Conservation (phyloP, 345 rosid genomes). For the Populus tremula region DNA sequence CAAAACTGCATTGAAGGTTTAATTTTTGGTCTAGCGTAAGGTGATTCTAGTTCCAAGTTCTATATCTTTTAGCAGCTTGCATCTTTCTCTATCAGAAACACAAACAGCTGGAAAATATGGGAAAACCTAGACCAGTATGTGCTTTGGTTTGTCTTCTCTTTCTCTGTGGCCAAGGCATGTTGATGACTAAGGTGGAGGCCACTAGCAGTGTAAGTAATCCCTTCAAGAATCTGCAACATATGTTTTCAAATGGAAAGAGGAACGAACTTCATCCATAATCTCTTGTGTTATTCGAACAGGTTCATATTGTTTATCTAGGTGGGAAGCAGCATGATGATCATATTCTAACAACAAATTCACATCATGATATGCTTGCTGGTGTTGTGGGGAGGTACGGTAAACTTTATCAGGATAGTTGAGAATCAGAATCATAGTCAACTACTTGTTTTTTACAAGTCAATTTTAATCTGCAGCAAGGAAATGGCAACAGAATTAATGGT, state of each 20-base stretch:
- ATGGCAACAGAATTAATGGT: slow-evolving; percentile 50
- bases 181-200: slow-evolving; percentile 17
- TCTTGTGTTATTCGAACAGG: slow-evolving; percentile 31
- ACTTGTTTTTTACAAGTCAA: neutral
- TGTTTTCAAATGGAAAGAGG: no score
- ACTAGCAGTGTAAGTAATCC: slow-evolving; percentile 18
- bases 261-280: neutral
- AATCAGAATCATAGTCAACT: neutral
- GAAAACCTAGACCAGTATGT: slow-evolving; percentile 6
- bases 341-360: slow-evolving; percentile 40
- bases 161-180: slow-evolving; percentile 5
- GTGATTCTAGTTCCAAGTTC: neutral
- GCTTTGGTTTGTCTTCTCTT: slow-evolving; percentile 11
- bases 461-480: slow-evolving; percentile 49
- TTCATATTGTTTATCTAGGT: slow-evolving; percentile 63
- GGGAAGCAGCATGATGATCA: slow-evolving; percentile 48
- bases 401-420: neutral
- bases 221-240: neutral
- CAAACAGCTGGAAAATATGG: slow-evolving; percentile 6
- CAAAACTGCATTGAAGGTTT: neutral
- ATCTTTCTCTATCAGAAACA: neutral
- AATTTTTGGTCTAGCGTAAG: neutral
- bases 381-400: slow-evolving; percentile 55
- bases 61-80: neutral
- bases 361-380: slow-evolving; percentile 57